These are phyloP conservation scores for Acacia concinna DNA, from an alignment of 331 rosid genomes.

Conservation along the genomic window DNA sequence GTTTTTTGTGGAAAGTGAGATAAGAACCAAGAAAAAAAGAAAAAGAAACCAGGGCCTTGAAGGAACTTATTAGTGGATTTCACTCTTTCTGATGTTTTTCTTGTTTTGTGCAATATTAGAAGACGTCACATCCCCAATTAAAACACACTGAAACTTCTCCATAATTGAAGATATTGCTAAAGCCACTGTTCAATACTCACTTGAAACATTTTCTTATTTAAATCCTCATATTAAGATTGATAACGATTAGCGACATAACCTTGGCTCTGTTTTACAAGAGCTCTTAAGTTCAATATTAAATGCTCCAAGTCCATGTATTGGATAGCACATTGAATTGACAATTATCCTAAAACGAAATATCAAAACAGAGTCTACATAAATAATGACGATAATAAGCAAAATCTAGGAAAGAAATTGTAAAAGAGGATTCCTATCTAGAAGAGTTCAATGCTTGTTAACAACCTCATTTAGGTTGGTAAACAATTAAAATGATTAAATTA, in stretches of 20 bases:
- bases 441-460: background rate
- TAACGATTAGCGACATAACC: background rate
- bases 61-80: background rate
- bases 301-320: background rate
- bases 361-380: background rate
- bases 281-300: background rate
- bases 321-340: background rate
- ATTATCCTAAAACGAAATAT: background rate
- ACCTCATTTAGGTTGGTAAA: background rate
- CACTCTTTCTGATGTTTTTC: background rate
- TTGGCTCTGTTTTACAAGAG: background rate
- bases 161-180: background rate
- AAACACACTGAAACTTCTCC: background rate
- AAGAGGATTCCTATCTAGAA: background rate
- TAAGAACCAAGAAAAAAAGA: background rate
- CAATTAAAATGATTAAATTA: background rate
- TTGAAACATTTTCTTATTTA: background rate
- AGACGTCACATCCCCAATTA: background rate
- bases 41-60: background rate
- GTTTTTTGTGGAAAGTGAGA: background rate
- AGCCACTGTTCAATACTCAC: background rate
- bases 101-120: background rate
- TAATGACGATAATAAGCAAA: background rate
- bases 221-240: background rate
- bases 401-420: background rate